Evolutionary conservation across 108 stramenopile genomes (phyloP).

Genomic region (Cyclotella kingstonii): DNA sequence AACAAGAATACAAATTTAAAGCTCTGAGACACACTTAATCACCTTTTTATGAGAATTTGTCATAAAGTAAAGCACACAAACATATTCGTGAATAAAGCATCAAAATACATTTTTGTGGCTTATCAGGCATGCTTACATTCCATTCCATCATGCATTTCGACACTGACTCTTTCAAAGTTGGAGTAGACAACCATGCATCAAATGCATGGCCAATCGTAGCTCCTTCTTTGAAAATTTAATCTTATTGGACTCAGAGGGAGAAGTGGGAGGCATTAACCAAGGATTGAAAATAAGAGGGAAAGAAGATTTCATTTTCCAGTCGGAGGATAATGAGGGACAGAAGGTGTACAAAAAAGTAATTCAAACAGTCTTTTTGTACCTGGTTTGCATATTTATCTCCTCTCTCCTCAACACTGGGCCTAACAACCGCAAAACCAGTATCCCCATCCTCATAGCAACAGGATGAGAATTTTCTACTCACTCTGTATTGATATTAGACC

Average conservation of each 20-base stretch:
- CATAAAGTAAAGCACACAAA: too few relatives aligned
- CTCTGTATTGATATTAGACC: background rate
- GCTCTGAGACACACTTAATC: too few relatives aligned
- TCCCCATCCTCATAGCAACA: conserved; percentile 4
- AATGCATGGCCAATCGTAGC: too few relatives aligned
- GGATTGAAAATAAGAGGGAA: background rate
- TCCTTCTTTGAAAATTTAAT: background rate
- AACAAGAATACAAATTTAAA: too few relatives aligned
- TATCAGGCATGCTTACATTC: too few relatives aligned
- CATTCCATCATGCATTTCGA: too few relatives aligned
- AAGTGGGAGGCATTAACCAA: background rate
- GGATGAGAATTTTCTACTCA: background rate
- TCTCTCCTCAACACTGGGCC: conserved; percentile 17
- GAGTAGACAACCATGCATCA: too few relatives aligned
- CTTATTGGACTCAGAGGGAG: background rate
- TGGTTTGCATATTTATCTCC: background rate
- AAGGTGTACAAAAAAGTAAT: background rate
- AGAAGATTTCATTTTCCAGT: background rate
- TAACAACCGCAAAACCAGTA: conserved; percentile 10
- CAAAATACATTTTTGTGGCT: too few relatives aligned
- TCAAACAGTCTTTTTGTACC: conserved; percentile 9
- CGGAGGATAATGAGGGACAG: background rate
- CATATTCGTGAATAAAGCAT: too few relatives aligned
- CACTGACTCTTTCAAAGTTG: too few relatives aligned
- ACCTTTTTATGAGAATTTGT: too few relatives aligned